A percentile compares a stretch with the other conserved stretches of the same genome.
phyloP scores from a whole-genome alignment of 78 protist species.

The Salpingoeca rosetta region DNA sequence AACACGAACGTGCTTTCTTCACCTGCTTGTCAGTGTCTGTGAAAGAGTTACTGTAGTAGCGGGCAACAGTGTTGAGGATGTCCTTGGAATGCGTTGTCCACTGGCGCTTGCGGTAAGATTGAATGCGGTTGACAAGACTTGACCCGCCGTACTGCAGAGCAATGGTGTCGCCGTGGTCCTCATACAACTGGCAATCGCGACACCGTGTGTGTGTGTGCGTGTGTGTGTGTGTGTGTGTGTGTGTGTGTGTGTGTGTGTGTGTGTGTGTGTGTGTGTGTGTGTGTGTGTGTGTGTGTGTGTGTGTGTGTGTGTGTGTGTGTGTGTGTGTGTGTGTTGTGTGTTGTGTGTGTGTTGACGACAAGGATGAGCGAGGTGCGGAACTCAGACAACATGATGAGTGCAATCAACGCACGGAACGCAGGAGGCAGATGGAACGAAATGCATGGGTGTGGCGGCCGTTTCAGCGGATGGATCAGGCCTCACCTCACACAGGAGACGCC shows the following conservation, averaged over 20 bases:
- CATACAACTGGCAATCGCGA: constrained; percentile 77
- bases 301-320: too few relatives aligned
- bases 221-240: too few relatives aligned
- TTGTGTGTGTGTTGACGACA: constrained; percentile 37
- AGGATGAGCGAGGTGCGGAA: constrained; percentile 33
- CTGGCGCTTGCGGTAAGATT: constrained; percentile 39
- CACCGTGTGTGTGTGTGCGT: too few relatives aligned
- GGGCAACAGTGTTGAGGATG: constrained; percentile 24
- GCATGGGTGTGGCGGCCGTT: not conserved
- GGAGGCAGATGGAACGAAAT: not conserved
- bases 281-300: too few relatives aligned
- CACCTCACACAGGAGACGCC: too few relatives aligned
- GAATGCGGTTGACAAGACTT: constrained; percentile 57
- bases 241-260: too few relatives aligned
- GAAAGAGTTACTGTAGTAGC: constrained; percentile 80
- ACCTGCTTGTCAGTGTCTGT: constrained; percentile 16
- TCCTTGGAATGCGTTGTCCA: constrained; percentile 37
- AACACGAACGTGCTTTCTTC: too few relatives aligned
- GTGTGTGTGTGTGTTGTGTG: too few relatives aligned
- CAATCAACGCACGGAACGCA: not conserved
- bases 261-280: too few relatives aligned
- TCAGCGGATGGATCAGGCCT: too few relatives aligned
- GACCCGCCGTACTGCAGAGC: constrained; percentile 87
- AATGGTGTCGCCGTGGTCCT: constrained; percentile 74
- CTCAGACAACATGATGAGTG: too few relatives aligned